Evolutionary conservation across 2,329 filamentous ascomycete genomes (phyloP), one percentile per base, ranked within the genome.

Genomic region (Colletotrichum sp.): DNA sequence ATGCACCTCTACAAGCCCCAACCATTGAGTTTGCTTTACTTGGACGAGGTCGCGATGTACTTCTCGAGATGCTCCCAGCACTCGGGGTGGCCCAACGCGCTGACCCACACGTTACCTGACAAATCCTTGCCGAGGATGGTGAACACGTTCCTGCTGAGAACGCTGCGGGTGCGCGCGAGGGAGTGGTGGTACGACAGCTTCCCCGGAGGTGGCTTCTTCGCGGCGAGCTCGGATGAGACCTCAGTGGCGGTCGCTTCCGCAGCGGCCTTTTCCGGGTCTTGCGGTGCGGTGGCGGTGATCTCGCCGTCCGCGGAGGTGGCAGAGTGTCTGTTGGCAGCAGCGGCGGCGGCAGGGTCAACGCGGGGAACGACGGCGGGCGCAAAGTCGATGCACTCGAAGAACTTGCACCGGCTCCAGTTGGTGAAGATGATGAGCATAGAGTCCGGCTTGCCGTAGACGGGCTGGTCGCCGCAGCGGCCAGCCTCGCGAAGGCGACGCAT

Each of bases 371-470:
- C 78, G 2, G 82, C 83, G 3, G 80, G 73, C 5, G 80, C 80
- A 65, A 88, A 88, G 78, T 88, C 85, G 8, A 80, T 78, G 2
- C 77, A 71, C 3, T 82, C 78, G 58, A 82, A 84, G 26, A 88
- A 78, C 48, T 82, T 79, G 9, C 80, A 83, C 58, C 83, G 83
- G 7, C 82, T 79, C 84, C 85, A 86, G 75, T 88, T 88, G 10
- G 81, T 84, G 43, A 84, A 81, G 3, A 78, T 71, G n/a, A 88
- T 69, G 9, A 87, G 79, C 13, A 82, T 38, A 43, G 80, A 79
- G 48, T 81, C 78, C 0, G 83, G 43, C 13, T 83, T 80, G 7
- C 86, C 84, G 38, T 81, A 84, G 1, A 83, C 15, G 2, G 83
- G 64, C 0, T 79, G 73, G 1, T 78, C 68, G 15, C 78, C 73